Percentiles rank a stretch among this genome's conserved stretches.
These are phyloP conservation scores for Globisporangium acanthophoron DNA, from an alignment of 352 stramenopile species.

Conservation along the genomic window DNA sequence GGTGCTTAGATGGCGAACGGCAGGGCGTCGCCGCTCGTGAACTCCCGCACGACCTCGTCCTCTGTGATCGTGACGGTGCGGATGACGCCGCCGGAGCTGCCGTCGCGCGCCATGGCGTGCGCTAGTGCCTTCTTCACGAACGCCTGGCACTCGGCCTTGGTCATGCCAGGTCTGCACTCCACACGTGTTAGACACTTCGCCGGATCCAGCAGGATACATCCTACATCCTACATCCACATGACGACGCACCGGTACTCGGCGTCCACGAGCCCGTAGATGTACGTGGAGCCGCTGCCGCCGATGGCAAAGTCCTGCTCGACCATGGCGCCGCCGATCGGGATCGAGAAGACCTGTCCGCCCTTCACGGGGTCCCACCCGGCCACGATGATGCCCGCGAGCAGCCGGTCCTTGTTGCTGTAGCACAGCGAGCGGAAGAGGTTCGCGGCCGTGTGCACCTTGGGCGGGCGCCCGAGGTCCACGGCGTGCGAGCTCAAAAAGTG, in stretches of 20 bases:
- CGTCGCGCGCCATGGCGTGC: slow-evolving; percentile 98
- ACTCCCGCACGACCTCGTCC: slow-evolving; percentile 89
- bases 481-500: slow-evolving; percentile 79
- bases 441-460: slow-evolving; percentile 96
- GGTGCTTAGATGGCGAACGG: slow-evolving; percentile 79
- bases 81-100: slow-evolving; percentile 97
- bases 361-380: slow-evolving; percentile 96
- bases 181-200: background rate
- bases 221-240: background rate
- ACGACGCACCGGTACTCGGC: slow-evolving; percentile 80
- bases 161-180: slow-evolving; percentile 87
- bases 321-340: slow-evolving; percentile 94
- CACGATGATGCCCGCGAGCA: slow-evolving; percentile 96
- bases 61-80: slow-evolving; percentile 93
- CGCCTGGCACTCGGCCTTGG: slow-evolving; percentile 91
- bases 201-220: background rate
- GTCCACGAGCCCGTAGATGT: slow-evolving; percentile 98
- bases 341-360: slow-evolving; percentile 94
- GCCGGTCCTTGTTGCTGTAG: slow-evolving; percentile 98
- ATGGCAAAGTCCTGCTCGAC: slow-evolving; percentile 97
- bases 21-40: slow-evolving; percentile 88
- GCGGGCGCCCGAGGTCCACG: slow-evolving; percentile 82
- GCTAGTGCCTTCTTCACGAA: slow-evolving; percentile 95
- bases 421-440: slow-evolving; percentile 96
- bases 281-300: slow-evolving; percentile 95